Conservation (phyloP, 768 basidiomycete genomes). For the Coprinopsis sp. region DNA sequence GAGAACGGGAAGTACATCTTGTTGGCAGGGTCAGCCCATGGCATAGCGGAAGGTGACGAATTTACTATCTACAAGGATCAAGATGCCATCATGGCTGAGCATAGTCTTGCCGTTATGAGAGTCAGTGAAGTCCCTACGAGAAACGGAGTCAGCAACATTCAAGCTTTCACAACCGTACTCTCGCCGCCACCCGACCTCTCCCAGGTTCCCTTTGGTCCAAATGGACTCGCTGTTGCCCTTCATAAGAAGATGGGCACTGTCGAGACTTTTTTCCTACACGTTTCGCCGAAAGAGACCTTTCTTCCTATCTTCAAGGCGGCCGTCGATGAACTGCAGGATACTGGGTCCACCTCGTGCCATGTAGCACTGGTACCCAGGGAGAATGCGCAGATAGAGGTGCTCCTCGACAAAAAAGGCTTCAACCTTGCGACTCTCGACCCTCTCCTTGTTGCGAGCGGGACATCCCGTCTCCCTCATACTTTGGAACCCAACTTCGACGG, state of each 20-base stretch:
- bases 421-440: neutral
- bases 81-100: slow-evolving; percentile 8
- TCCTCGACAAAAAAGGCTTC: neutral
- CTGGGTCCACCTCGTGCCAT: too few relatives aligned
- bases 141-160: too few relatives aligned
- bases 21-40: slow-evolving; percentile 28
- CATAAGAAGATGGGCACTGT: too few relatives aligned
- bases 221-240: too few relatives aligned
- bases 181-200: too few relatives aligned
- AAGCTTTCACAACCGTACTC: too few relatives aligned
- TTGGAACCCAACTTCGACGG: neutral
- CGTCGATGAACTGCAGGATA: too few relatives aligned
- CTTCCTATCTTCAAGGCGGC: neutral
- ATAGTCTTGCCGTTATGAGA: neutral
- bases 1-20: slow-evolving; percentile 14
- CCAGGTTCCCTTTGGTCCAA: too few relatives aligned
- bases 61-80: slow-evolving; percentile 21
- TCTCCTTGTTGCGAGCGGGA: neutral
- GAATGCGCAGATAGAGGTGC: too few relatives aligned
- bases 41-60: slow-evolving; percentile 23
- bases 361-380: too few relatives aligned
- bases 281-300: neutral
- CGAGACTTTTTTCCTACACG: too few relatives aligned
- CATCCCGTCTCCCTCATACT: neutral
- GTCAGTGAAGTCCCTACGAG: too few relatives aligned